Base-by-base conservation (phyloP, 2,329 filamentous ascomycete species). In the Tolypocladium ovalisporum region DNA sequence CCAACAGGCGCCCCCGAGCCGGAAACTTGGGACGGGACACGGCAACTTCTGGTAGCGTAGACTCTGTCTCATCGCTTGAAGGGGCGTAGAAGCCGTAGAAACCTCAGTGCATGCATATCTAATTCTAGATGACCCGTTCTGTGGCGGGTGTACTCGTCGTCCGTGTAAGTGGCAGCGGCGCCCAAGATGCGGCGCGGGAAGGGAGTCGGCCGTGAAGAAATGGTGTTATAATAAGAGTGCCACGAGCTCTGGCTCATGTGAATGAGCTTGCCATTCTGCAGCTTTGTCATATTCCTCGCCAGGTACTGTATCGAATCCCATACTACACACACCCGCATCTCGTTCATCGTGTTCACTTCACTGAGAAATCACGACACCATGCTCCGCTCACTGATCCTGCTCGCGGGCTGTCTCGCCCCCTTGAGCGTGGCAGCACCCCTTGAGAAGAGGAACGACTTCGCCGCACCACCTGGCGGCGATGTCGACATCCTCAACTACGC, bases 401-500 rank as follows among this genome's bases (percentile, higher is more conserved):
- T 56, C 29, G 53, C 55, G n/a, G 55, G 42, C 56, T 57, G 35
- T n/a, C 58, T 61, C 34, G 56, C 39, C 9, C 49, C 58, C 19
- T 29, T 55, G 8, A 24, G 42, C 52, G 36, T n/a, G 9, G 53
- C 56, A 19, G 22, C 29, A 6, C 56, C 56, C 9, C 8, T 52
- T 5, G 44, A 57, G 10, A 37, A 54, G n/a, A 47, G 24, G 12
- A 51, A 39, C 12, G 44, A 51, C 47, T 51, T 51, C 27, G 27
- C 27, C 17, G 17, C 47, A 13, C 24, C 42, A 5, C 36, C 34
- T 17, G 32, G 53, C 10, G 35, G n/a, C n/a, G 57, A 58, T 29
- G 10, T 27, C 13, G 54, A 56, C 54, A 77, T 78, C 55, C 70
- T 78, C 56, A 75, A 76, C 69, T 79, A 77, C 55, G 76, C 76